phyloP scores from a whole-genome alignment of 2,329 filamentous ascomycete genomes.

The Sphaerulina vaccinii region DNA sequence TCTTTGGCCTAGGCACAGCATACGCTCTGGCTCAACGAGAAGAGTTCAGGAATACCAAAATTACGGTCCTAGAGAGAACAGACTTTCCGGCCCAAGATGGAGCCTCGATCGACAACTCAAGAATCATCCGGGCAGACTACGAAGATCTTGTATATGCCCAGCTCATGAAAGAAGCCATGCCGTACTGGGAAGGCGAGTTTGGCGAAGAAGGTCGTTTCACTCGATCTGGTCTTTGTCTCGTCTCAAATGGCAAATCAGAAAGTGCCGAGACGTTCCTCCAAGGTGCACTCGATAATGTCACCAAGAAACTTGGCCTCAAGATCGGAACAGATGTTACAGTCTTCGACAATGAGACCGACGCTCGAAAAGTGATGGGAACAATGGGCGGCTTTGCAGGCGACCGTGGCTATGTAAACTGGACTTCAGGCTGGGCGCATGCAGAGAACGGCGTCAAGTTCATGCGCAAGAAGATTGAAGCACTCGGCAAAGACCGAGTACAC shows the following conservation, averaged over 20 bases:
- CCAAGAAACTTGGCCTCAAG: conserved; percentile 46
- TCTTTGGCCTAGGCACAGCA: conserved; percentile 64
- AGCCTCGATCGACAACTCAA: conserved; percentile 55
- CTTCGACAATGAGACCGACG: conserved; percentile 40
- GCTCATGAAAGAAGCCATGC: conserved; percentile 69
- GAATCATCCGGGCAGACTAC: conserved; percentile 74
- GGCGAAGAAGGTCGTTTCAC: conserved; percentile 65
- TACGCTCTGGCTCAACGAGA: conserved; percentile 66
- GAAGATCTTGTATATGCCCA: conserved; percentile 72
- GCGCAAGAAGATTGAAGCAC: conserved; percentile 50
- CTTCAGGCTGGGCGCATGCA: conserved; percentile 79
- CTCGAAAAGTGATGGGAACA: conserved; percentile 40
- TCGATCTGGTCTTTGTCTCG: conserved; percentile 67
- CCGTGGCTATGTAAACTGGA: conserved; percentile 70
- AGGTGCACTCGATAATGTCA: conserved; percentile 62
- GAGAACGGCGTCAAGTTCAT: conserved; percentile 67
- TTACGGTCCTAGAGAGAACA: conserved; percentile 59
- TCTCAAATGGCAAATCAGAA: conserved; percentile 46
- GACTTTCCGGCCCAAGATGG: conserved; percentile 58
- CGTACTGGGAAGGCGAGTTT: conserved; percentile 64
- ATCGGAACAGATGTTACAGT: conserved; percentile 42
- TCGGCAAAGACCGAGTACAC: conserved; percentile 53
- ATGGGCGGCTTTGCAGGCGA: conserved; percentile 53
- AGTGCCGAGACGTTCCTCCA: conserved; percentile 52
- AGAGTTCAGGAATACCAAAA: conserved; percentile 49